These are phyloP conservation scores for Trichoderma erinaceum DNA, from an alignment of 495 filamentous ascomycete species.

Conservation along the genomic window DNA sequence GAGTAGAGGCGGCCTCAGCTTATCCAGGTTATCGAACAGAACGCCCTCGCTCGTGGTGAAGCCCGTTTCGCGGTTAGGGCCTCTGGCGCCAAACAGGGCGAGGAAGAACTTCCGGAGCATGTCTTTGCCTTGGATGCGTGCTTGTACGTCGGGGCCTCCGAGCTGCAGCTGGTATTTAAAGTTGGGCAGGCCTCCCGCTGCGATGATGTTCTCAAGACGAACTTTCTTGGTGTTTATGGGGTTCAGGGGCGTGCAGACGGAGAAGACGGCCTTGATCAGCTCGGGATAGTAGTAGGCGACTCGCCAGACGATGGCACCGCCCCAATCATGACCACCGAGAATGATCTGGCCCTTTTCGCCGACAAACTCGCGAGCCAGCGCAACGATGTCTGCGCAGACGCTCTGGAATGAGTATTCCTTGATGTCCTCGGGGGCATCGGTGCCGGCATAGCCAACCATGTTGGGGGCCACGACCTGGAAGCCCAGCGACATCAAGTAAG, in stretches of 20 bases:
- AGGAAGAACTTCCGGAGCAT: conserved; percentile 62
- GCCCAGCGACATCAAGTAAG: conserved; percentile 59
- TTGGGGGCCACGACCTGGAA: conserved; percentile 72
- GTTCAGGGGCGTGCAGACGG: conserved; percentile 71
- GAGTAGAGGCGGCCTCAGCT: conserved; percentile 48
- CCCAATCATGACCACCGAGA: conserved; percentile 86
- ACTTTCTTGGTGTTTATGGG: conserved; percentile 41
- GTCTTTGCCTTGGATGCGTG: conserved; percentile 43
- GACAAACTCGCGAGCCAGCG: conserved; percentile 53
- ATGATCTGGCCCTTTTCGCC: conserved; percentile 39
- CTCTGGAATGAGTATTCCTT: conserved; percentile 62
- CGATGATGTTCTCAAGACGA: conserved; percentile 49
- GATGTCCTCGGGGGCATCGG: conserved; percentile 50
- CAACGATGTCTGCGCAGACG: conserved; percentile 63
- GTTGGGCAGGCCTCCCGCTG: conserved; percentile 52
- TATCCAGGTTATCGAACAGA: conserved; percentile 38
- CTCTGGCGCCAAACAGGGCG: conserved; percentile 59
- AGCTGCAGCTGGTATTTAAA: conserved; percentile 82
- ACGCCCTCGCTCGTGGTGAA: conserved; percentile 55
- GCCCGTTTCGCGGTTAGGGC: conserved; percentile 44
- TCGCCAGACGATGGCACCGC: conserved; percentile 51
- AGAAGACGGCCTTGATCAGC: conserved; percentile 65
- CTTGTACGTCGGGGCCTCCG: conserved; percentile 57
- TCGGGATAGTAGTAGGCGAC: conserved; percentile 65
- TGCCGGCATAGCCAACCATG: conserved; percentile 74